These are phyloP conservation scores for Zygosaccharomyces kombuchaensis DNA, from an alignment of 805 yeast genomes.

Conservation along the genomic window DNA sequence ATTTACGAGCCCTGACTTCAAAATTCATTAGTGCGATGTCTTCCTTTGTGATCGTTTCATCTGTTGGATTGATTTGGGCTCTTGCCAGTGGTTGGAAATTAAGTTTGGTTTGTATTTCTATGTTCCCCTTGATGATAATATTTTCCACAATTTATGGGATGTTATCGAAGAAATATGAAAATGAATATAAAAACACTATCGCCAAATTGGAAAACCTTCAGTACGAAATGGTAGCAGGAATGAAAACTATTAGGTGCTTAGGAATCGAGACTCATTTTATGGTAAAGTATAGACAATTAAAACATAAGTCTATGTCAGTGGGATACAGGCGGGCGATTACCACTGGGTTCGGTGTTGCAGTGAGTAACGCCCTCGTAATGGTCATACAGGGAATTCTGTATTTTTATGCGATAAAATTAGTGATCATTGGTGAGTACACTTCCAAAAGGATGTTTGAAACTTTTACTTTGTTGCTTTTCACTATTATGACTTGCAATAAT, in stretches of 20 bases:
- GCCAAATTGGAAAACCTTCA: conserved; percentile 49
- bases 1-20: conserved; percentile 60
- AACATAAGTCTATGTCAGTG: conserved; percentile 33
- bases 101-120: conserved; percentile 73
- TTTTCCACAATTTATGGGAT: conserved; percentile 50
- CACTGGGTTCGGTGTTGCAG: conserved; percentile 65
- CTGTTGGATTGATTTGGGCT: conserved; percentile 74
- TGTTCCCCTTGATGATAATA: conserved; percentile 59
- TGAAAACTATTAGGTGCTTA: conserved; percentile 60
- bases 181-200: conserved; percentile 51
- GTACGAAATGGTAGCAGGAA: conserved; percentile 51
- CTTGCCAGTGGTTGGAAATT: conserved; percentile 78
- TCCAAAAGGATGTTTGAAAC: conserved; percentile 61
- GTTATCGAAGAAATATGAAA: conserved; percentile 52
- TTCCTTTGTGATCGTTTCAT: conserved; percentile 50
- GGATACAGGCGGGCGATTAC: conserved; percentile 51
- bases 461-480: conserved; percentile 66
- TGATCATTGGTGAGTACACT: conserved; percentile 53
- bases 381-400: conserved; percentile 68
- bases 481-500: conserved; percentile 59
- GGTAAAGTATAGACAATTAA: conserved; percentile 33
- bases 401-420: conserved; percentile 74
- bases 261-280: conserved; percentile 49
- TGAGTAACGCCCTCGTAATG: conserved; percentile 49
- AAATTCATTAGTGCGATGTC: conserved; percentile 54